These are phyloP conservation scores for Leucosporidium yakuticum DNA, from an alignment of 768 basidiomycete genomes.

Conservation along the genomic window DNA sequence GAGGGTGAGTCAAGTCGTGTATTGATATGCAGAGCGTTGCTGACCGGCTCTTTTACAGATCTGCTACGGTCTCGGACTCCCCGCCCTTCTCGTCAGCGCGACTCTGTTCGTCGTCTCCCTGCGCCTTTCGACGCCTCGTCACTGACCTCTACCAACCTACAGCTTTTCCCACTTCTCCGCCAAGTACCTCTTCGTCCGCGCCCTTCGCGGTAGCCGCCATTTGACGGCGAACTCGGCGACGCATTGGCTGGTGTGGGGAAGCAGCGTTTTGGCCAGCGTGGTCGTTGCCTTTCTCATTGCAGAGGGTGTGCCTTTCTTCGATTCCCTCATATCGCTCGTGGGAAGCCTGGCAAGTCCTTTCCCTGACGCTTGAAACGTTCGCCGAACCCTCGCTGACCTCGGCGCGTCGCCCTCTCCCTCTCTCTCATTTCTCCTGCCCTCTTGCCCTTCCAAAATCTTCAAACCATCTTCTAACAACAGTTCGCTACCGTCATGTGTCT, in stretches of 20 bases:
- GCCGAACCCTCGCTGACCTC: background rate
- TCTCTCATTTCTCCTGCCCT: too few species aligned
- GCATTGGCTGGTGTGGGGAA: constrained; percentile 36
- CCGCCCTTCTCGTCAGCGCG: constrained; percentile 32
- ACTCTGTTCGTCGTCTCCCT: constrained; percentile 17
- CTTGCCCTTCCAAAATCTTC: too few species aligned
- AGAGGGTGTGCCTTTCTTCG: constrained; percentile 35
- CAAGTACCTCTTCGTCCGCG: constrained; percentile 38
- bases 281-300: constrained; percentile 36
- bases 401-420: too few species aligned
- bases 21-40: background rate
- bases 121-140: background rate
- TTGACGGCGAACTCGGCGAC: constrained; percentile 21
- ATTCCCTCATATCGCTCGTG: constrained; percentile 11
- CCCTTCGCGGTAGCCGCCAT: constrained; percentile 33
- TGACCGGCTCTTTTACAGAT: background rate
- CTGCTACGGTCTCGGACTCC: constrained; percentile 36
- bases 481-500: constrained; percentile 34
- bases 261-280: constrained; percentile 9
- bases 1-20: constrained; percentile 12
- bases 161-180: constrained; percentile 22
- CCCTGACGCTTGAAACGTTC: background rate
- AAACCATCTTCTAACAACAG: too few species aligned
- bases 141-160: too few species aligned
- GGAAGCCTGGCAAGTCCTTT: background rate